Conservation (phyloP, 139 green algal species). For the Coccomyxa sp. region DNA sequence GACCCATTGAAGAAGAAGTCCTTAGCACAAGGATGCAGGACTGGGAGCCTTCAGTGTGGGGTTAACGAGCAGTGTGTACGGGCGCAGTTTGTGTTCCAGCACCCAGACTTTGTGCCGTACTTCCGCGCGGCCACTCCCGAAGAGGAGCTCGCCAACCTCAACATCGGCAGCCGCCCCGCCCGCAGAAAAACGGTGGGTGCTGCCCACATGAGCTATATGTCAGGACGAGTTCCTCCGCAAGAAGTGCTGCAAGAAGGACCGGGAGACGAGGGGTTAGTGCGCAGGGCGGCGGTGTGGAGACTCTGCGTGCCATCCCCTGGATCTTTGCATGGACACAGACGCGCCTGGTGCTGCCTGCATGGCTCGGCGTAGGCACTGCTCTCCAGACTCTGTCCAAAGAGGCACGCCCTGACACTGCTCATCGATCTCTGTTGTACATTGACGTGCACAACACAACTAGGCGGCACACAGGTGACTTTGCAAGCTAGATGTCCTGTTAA, state of each 20-base stretch:
- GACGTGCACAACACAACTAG: neutral
- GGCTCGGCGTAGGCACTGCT: slow-evolving; percentile 89
- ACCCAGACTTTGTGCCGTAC: slow-evolving; percentile 85
- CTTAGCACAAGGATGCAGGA: too few species aligned
- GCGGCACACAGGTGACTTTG: neutral
- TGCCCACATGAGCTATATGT: too few species aligned
- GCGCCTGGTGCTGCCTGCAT: slow-evolving; percentile 90
- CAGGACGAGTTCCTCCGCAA: too few species aligned
- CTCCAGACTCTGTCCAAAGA: slow-evolving; percentile 53
- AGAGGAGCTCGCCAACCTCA: slow-evolving; percentile 88
- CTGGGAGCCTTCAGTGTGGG: too few species aligned
- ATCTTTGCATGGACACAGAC: slow-evolving; percentile 98
- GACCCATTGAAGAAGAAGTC: too few species aligned
- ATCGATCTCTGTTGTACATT: neutral
- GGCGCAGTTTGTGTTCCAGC: slow-evolving; percentile 67
- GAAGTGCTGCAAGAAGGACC: too few species aligned
- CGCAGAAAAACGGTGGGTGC: slow-evolving; percentile 22
- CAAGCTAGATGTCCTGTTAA: neutral
- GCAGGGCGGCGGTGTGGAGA: slow-evolving; percentile 60
- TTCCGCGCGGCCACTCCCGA: slow-evolving; percentile 88
- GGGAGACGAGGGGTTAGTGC: neutral
- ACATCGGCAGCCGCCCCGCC: slow-evolving; percentile 85
- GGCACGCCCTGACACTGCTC: neutral
- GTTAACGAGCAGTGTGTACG: too few species aligned
- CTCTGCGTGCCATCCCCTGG: slow-evolving; percentile 96